A percentile compares a stretch with the other conserved stretches of the same genome.
phyloP scores from a whole-genome alignment of 768 basidiomycete species.

The Mycena latifolia region DNA sequence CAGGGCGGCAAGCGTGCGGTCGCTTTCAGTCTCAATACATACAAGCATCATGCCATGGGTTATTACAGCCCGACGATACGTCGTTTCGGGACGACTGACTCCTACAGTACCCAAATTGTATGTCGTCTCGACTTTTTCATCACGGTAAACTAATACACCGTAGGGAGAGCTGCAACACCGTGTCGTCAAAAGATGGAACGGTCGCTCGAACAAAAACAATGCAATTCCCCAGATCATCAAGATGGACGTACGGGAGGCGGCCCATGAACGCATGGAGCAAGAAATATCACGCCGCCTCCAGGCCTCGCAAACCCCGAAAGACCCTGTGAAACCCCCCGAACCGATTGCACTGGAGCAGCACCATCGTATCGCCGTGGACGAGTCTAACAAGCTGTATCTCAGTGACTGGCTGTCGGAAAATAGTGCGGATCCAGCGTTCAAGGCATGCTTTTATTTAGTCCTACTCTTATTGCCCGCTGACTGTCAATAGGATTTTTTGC shows the following conservation, averaged over 20 bases:
- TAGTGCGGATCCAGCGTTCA: constrained; percentile 11
- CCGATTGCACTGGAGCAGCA: background rate
- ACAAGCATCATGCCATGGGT: constrained; percentile 51
- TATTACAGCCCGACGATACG: constrained; percentile 45
- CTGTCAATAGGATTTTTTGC: constrained; percentile 4
- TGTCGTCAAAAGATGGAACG: constrained; percentile 44
- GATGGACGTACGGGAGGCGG: constrained; percentile 28
- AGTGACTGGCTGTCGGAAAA: too few species aligned
- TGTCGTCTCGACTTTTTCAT: constrained; percentile 31
- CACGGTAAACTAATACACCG: background rate
- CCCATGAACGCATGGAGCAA: constrained; percentile 6
- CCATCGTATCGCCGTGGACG: constrained; percentile 2
- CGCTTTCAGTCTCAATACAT: constrained; percentile 46
- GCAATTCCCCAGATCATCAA: constrained; percentile 37
- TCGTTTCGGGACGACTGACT: constrained; percentile 49
- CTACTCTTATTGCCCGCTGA: too few species aligned
- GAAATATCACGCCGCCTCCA: too few species aligned
- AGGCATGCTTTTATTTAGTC: background rate
- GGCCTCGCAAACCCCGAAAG: background rate
- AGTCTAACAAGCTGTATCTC: background rate
- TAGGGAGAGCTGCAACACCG: constrained; percentile 51
- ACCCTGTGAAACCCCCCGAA: background rate
- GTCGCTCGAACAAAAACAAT: constrained; percentile 40
- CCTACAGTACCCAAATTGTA: constrained; percentile 49
- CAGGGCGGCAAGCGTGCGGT: background rate